Evolutionary conservation across 495 filamentous ascomycete genomes (phyloP).

Genomic region (Hypoxylon fragiforme): DNA sequence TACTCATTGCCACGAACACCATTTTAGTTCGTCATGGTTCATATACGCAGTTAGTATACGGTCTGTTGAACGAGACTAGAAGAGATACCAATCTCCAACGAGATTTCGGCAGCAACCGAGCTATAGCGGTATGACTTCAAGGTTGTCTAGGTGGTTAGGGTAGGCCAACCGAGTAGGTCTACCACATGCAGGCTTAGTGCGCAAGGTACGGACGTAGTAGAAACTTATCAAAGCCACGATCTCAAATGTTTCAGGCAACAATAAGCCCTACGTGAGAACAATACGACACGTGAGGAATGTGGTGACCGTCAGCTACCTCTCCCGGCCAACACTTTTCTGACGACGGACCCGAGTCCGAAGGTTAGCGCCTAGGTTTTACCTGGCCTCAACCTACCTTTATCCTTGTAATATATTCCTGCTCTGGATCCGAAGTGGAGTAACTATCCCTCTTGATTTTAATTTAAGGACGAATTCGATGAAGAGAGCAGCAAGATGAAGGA

Average conservation of each 20-base stretch:
- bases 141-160: slow-evolving; percentile 15
- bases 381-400: too few species aligned
- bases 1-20: not conserved
- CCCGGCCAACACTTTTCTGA: not conserved
- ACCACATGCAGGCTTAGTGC: slow-evolving; percentile 28
- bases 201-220: slow-evolving; percentile 41
- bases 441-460: too few species aligned
- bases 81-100: slow-evolving; percentile 9
- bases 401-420: too few species aligned
- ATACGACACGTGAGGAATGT: slow-evolving; percentile 22
- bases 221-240: slow-evolving; percentile 36
- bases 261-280: slow-evolving; percentile 3
- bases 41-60: slow-evolving; percentile 9
- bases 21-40: not conserved
- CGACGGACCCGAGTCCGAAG: slow-evolving; percentile 2
- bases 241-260: slow-evolving; percentile 32
- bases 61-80: slow-evolving; percentile 8
- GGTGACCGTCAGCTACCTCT: not conserved
- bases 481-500: not conserved
- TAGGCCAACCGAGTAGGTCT: slow-evolving; percentile 22
- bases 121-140: slow-evolving; percentile 25
- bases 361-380: not conserved
- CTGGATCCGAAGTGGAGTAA: too few species aligned
- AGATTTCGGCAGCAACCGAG: slow-evolving; percentile 35
- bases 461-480: too few species aligned